Conservation (phyloP, 2,329 filamentous ascomycete genomes). For the Stromatinia cepivora region DNA sequence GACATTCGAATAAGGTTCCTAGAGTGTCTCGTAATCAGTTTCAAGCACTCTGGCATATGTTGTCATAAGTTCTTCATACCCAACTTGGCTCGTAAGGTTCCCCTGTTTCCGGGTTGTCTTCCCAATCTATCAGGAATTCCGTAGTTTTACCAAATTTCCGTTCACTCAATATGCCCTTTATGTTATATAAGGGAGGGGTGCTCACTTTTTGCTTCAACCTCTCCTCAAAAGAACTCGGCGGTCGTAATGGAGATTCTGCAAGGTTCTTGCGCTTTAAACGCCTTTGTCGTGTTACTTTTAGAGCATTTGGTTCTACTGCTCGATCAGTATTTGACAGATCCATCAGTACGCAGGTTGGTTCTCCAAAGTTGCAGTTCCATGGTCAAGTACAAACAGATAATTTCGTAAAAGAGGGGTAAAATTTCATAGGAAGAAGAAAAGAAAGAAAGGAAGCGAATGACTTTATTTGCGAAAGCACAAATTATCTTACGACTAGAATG, state of each 20-base stretch:
- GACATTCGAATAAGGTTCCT: slow-evolving; percentile 35
- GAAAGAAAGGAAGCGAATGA: not conserved
- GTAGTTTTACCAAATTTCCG: slow-evolving; percentile 28
- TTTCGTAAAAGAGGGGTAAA: not conserved
- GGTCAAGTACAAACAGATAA: not conserved
- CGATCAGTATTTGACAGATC: slow-evolving; percentile 19
- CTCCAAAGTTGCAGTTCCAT: slow-evolving; percentile 16
- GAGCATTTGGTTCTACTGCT: slow-evolving; percentile 12
- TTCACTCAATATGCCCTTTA: slow-evolving; percentile 30
- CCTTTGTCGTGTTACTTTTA: slow-evolving; percentile 6
- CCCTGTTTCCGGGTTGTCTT: slow-evolving; percentile 51
- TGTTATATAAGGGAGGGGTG: not conserved
- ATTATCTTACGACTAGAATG: not conserved
- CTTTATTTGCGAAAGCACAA: not conserved
- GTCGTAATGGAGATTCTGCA: not conserved
- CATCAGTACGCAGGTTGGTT: slow-evolving; percentile 15
- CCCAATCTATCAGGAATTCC: slow-evolving; percentile 59
- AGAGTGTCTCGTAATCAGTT: slow-evolving; percentile 1
- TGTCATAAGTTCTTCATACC: slow-evolving; percentile 43
- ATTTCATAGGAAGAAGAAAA: not conserved
- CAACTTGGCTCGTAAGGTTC: slow-evolving; percentile 52
- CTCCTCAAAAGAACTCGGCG: not conserved
- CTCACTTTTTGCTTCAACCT: not conserved
- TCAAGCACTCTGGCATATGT: not conserved
- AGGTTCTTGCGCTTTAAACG: slow-evolving; percentile 11